Base-by-base conservation (phyloP, 1,139 yeast species). In the Hyphopichia burtonii region DNA sequence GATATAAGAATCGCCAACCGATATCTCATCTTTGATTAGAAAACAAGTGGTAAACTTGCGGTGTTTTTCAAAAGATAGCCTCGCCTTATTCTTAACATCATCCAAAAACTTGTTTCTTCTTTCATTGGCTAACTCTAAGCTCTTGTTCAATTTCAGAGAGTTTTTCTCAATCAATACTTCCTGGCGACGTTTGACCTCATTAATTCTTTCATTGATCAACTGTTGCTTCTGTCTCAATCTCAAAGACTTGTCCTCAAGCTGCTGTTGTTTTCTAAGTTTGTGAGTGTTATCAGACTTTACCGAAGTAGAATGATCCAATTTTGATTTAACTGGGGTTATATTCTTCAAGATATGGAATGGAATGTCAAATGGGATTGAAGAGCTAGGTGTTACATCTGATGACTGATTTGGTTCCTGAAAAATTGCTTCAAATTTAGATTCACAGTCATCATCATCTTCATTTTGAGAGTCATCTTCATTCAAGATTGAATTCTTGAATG, bases 271-370 rank as follows among this genome's bases (percentile, higher is more conserved):
- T 4, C 41, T 19, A 34, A 34, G 40, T 41, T 22, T 37, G 32
- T 32, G 45, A 35, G 17, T 38, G 31, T 37, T 38, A 22, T 39
- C 20, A 7, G 9, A 4, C 5, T 16, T 16, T 3, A 20, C n/a
- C n/a, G 23, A 28, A 27, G 20, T 41, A 36, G 34, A 12, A 4
- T 14, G 10, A 25, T 8, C 28, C 4, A 25, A 8, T 12, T 19
- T 39, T 37, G 22, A 30, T 31, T 45, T 49, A 14, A 52, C 39
- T 1, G 61, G 60, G 7, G 62, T 58, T 15, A 56, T 38, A 36
- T 56, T 57, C 39, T 47, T 49, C 12, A 55, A 38, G 4, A 57
- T 50, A 34, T 49, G 51, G 19, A 39, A 43, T 1, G 62, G 62
- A 12, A 56, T 39, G 38, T 44, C 48, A 32, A 55, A 54, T 9